Percentiles rank a stretch among this genome's conserved stretches.
Conservation (phyloP, 2,329 filamentous ascomycete species). For the Aciculosporium take region DNA sequence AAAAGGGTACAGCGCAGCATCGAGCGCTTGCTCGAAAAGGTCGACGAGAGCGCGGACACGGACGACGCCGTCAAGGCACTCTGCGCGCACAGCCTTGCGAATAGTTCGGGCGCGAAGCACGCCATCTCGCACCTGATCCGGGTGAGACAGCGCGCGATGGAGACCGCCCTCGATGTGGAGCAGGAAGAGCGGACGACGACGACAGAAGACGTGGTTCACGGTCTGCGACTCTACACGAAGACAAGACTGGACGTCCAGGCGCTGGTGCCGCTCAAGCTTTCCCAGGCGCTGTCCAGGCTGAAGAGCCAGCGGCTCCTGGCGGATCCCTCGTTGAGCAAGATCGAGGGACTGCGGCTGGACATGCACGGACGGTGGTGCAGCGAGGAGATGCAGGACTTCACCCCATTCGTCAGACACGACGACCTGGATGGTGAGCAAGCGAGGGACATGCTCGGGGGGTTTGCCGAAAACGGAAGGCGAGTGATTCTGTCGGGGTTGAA, state of each 20-base stretch:
- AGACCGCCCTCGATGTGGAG: slow-evolving; percentile 41
- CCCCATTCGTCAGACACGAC: slow-evolving; percentile 73
- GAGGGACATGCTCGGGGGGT: slow-evolving; percentile 44
- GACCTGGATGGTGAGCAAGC: slow-evolving; percentile 50
- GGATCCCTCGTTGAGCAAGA: slow-evolving; percentile 48
- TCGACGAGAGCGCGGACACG: slow-evolving; percentile 35
- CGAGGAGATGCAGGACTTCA: slow-evolving; percentile 72
- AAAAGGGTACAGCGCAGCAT: slow-evolving; percentile 52
- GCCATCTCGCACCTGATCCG: slow-evolving; percentile 66
- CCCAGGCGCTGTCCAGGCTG: slow-evolving; percentile 52
- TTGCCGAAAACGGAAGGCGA: slow-evolving; percentile 47
- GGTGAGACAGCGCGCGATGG: slow-evolving; percentile 55
- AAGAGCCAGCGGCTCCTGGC: slow-evolving; percentile 58
- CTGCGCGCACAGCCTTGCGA: slow-evolving; percentile 69
- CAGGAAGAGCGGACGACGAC: slow-evolving; percentile 26
- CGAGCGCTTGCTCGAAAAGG: slow-evolving; percentile 51
- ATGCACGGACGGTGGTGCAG: slow-evolving; percentile 67
- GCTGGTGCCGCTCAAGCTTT: slow-evolving; percentile 57
- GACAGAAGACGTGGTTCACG: slow-evolving; percentile 41
- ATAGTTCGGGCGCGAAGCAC: slow-evolving; percentile 66
- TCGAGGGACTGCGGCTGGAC: slow-evolving; percentile 64
- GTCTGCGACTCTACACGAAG: slow-evolving; percentile 58
- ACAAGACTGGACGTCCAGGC: slow-evolving; percentile 67
- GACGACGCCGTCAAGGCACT: slow-evolving; percentile 55
- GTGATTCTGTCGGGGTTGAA: slow-evolving; percentile 48